Base-by-base conservation (phyloP, 1,139 yeast species). In the Debaryomyces fabryi region DNA sequence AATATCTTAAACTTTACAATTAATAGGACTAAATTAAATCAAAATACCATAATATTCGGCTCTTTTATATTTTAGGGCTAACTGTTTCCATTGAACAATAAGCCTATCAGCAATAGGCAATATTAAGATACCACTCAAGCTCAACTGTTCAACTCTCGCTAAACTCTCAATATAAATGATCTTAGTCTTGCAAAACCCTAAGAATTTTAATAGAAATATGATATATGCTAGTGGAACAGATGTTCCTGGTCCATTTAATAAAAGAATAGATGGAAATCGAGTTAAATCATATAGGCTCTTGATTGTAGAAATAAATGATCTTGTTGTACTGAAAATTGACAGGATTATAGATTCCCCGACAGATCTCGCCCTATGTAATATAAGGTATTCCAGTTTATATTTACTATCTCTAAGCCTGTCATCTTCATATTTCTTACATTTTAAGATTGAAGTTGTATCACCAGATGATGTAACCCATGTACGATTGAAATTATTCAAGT, bases 161-260 rank as follows among this genome's bases (percentile, higher is more conserved):
- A 93, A 74, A 42, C 96, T 87, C 67, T 93, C 99, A 23, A 93
- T 73, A 60, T 92, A 93, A 1, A 93, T 67, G 27, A 93, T 85
- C 49, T 81, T 75, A 0, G 91, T 82, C 10, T 63, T 58, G 30
- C 78, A 64, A 5, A 81, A 38, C 0, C 90, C 87, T 4, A 82
- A 54, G 50, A 77, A 67, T 59, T 83, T 80, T 52, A 85, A 70
- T 4, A 78, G 55, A 47, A 86, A 77, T 13, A 86, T 62, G 1
- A 86, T 76, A 49, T 85, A 80, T 49, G 93, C 88, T 24, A 89
- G 66, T 1, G 96, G 86, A 2, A 92, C 90, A 48, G 92, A 77
- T 0, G 97, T 90, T 0, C 97, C 99, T 0, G 99, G 99, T 0
- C 99, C 99, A 63, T 93, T 95, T 52, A 89, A 67, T 20, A 93